Percentiles rank a stretch among this genome's conserved stretches.
phyloP scores from a whole-genome alignment of 108 stramenopile genomes.

The Nannochloropsis salina region DNA sequence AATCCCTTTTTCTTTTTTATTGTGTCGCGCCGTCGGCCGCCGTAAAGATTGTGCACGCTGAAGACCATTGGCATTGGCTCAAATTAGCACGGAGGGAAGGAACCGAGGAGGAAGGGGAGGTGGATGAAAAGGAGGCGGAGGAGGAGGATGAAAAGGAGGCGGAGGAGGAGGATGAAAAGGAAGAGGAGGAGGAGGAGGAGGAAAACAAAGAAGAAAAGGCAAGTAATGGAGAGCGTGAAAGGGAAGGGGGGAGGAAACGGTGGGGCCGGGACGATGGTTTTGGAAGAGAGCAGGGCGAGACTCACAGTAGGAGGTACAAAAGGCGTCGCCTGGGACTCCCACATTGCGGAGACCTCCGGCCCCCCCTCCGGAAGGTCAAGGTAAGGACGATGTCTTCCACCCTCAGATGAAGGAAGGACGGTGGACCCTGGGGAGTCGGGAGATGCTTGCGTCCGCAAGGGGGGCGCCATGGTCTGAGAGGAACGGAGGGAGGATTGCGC shows the following conservation, averaged over 20 bases:
- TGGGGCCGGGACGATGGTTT: neutral
- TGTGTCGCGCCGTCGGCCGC: neutral
- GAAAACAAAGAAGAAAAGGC: neutral
- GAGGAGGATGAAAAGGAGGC: neutral
- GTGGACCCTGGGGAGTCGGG: neutral
- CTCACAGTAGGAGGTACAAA: neutral
- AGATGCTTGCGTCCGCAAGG: neutral
- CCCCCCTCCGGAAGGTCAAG: neutral
- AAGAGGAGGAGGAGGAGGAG: neutral
- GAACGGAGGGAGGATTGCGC: too few species aligned
- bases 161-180: neutral
- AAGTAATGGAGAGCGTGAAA: neutral
- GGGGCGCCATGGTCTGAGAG: neutral
- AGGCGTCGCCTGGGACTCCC: too few species aligned
- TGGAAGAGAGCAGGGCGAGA: neutral
- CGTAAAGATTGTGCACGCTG: neutral
- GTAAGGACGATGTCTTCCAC: neutral
- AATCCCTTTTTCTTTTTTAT: too few species aligned
- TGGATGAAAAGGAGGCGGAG: neutral
- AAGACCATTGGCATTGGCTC: neutral
- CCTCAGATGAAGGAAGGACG: neutral
- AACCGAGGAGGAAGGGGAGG: neutral
- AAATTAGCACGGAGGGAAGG: neutral
- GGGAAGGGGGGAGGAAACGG: neutral
- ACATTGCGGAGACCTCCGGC: neutral